Percentiles rank a stretch among this genome's conserved stretches.
phyloP scores from a whole-genome alignment of 169 alveolate species.

The Cryptosporidium muris region DNA sequence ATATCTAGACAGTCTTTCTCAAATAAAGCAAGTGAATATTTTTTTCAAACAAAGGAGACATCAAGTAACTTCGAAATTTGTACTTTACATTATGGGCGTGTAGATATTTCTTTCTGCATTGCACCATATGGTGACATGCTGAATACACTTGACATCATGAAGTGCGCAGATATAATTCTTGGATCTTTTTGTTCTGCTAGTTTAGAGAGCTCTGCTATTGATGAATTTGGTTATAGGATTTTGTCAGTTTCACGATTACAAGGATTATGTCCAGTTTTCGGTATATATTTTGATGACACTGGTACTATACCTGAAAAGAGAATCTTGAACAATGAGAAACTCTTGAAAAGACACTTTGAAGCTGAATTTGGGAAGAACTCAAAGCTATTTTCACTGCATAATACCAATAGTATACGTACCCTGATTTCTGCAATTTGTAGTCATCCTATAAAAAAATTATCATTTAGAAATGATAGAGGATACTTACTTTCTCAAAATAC shows the following conservation, averaged over 20 bases:
- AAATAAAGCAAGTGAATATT: neutral
- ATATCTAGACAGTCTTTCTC: conserved; percentile 9
- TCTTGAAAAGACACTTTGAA: conserved; percentile 78
- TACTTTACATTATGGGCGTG: conserved; percentile 6
- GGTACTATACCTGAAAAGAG: conserved; percentile 49
- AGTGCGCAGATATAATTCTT: conserved; percentile 39
- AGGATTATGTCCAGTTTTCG: conserved; percentile 79
- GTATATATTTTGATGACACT: conserved; percentile 75
- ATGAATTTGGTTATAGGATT: conserved; percentile 80
- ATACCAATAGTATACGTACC: conserved; percentile 26
- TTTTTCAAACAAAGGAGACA: neutral
- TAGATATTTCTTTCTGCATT: conserved; percentile 28
- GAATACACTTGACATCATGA: conserved; percentile 20
- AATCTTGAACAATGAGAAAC: conserved; percentile 77
- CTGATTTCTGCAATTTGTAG: conserved; percentile 15
- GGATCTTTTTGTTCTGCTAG: conserved; percentile 66
- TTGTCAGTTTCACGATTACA: conserved; percentile 78
- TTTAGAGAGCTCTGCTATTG: conserved; percentile 76
- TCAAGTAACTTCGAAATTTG: neutral
- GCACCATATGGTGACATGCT: conserved; percentile 34
- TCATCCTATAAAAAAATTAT: conserved; percentile 55
- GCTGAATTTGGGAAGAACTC: conserved; percentile 79
- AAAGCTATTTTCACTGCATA: conserved; percentile 71
- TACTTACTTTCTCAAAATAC: conserved; percentile 69
- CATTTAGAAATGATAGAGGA: conserved; percentile 70